Base-by-base conservation (phyloP, 192 early-diverging fungal species). In the Backusella tarrabulga region DNA sequence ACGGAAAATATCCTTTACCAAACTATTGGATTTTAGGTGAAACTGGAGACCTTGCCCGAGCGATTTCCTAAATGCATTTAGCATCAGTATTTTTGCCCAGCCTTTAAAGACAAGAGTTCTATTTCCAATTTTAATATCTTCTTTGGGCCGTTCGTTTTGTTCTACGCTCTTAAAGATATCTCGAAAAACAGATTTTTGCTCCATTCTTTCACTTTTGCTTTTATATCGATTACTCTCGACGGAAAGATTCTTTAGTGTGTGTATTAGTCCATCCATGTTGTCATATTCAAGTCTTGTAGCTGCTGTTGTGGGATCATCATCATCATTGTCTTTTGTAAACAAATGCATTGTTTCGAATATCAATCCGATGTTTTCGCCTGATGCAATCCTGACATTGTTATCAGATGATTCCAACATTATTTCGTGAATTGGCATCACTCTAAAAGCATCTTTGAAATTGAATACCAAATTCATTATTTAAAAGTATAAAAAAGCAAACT, bases 301-400 rank as follows among this genome's bases (percentile, higher is more conserved):
- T 40, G 8, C 12, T 60, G 56, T 26, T 2, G 3, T 29, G 9
- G 26, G 1, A 3, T 29, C 60, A 23, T 70, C 46, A 2, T 46
- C 2, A 75, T 40, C n/a, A 32, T 75, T 41, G 0, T 35, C 35
- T 11, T 23, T 38, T 38, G 72, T 69, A 36, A 71, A 79, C 5
- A 84, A 68, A 34, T 77, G 66, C n/a, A 92, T 67, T 34, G 87
- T 87, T 74, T 91, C 88, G 67, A 93, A 86, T 80, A 93, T 87
- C 41, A 93, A 78, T 0, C 91, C 93, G 80, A 93, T 89, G 77
- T 92, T 91, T 83, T 93, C 91, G 36, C 90, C 93, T 7, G 90
- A 84, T 17, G 91, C 90, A n/a, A 93, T 84, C n/a, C 93, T 85
- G 8, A 92, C 83, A 14, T 91, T 89, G 23, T 92, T 87, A 19